These are phyloP conservation scores for Rhizophora apiculata DNA, from an alignment of 345 rosid genomes.

Conservation along the genomic window DNA sequence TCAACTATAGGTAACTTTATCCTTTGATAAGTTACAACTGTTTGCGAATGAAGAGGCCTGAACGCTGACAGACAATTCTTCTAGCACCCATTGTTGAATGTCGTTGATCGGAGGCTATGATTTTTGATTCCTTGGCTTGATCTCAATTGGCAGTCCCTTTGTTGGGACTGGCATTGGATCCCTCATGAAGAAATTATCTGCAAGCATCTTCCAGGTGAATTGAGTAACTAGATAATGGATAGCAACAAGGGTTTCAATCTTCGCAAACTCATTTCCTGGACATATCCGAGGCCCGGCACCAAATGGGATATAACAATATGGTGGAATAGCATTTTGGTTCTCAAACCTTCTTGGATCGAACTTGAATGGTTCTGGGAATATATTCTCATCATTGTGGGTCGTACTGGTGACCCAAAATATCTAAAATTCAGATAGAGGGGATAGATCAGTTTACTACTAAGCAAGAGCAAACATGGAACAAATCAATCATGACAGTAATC, in stretches of 20 bases:
- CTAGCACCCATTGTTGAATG: no score
- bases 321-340: constrained; percentile 42
- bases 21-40: no score
- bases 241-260: constrained; percentile 42
- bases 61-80: no score
- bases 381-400: constrained; percentile 46
- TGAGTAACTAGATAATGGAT: constrained; percentile 48
- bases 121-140: constrained; percentile 23
- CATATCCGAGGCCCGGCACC: constrained; percentile 54
- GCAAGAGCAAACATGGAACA: neutral
- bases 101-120: no score
- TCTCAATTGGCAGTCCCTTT: constrained; percentile 37
- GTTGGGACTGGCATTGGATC: constrained; percentile 50
- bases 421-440: constrained; percentile 7
- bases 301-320: constrained; percentile 44
- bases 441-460: neutral
- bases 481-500: neutral
- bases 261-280: constrained; percentile 55
- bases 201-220: constrained; percentile 40
- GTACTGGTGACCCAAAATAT: constrained; percentile 44
- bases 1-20: no score
- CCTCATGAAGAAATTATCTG: constrained; percentile 37
- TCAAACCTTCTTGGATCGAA: constrained; percentile 49
- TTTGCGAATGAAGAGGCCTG: no score
- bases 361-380: constrained; percentile 43